These are phyloP conservation scores for Heterobasidion occidentale DNA, from an alignment of 1,284 basidiomycete genomes.

Conservation along the genomic window DNA sequence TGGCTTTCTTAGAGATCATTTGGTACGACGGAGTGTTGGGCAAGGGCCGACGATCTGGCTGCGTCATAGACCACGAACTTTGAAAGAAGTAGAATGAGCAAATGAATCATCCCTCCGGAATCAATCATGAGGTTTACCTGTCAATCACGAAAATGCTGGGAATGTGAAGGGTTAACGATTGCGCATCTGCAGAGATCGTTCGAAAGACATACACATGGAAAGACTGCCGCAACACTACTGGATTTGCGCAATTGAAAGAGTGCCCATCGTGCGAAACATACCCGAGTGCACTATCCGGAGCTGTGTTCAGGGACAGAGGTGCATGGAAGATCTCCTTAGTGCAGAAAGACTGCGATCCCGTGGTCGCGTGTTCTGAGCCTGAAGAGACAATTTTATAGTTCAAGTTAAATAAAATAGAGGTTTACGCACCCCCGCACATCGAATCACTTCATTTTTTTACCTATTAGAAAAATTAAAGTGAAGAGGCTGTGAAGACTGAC, in stretches of 20 bases:
- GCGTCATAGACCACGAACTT: conserved; percentile 47
- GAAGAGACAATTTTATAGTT: too few relatives aligned
- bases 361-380: conserved; percentile 32
- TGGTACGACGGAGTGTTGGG: background rate
- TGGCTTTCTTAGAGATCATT: background rate
- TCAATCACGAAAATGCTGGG: conserved; percentile 46
- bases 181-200: background rate
- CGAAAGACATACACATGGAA: conserved; percentile 47
- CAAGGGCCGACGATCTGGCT: background rate
- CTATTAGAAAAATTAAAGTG: background rate
- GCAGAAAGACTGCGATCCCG: conserved; percentile 40
- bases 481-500: conserved; percentile 17
- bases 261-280: conserved; percentile 53
- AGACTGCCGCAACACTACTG: conserved; percentile 41
- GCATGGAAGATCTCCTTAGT: conserved; percentile 46
- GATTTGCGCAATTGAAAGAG: conserved; percentile 47
- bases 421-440: conserved; percentile 39
- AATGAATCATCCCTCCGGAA: background rate
- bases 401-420: too few relatives aligned
- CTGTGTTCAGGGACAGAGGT: conserved; percentile 21
- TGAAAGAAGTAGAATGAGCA: background rate
- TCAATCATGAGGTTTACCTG: conserved; percentile 20
- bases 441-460: conserved; percentile 32
- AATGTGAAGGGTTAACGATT: background rate
- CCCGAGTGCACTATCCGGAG: conserved; percentile 26